Base-by-base conservation (phyloP, 208 protist species). In the Wallacemonas collosoma region DNA sequence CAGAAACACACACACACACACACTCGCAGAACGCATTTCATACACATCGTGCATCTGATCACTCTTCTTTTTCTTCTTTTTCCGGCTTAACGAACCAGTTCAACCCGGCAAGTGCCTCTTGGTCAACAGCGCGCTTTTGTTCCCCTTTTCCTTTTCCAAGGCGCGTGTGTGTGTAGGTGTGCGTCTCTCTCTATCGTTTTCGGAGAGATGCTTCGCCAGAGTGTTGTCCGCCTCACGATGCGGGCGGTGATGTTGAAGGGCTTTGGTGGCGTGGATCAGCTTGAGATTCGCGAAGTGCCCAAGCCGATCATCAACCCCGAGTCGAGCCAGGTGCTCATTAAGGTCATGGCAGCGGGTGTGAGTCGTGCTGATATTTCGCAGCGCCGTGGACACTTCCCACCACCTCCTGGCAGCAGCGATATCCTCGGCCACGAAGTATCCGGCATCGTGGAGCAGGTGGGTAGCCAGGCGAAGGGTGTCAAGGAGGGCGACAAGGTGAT, bases 371-470 rank as follows among this genome's bases (percentile, higher is more conserved):
- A 98, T 77, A 61, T 93, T 17, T 83, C 76, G 35, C 90, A 97
- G 71, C 82, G 88, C 35, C 75, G 71, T 1, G 95, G 93, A n/a
- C 86, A 86, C 72, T 98, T 97, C 77, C 84, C 90, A 14, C 85
- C 90, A 35, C 95, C 94, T 2, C 62, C 60, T 8, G 91, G 89
- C n/a, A 75, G 63, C 5, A 90, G 64, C 41, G 80, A 92, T 0
- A 69, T 97, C 7, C 54, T 98, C 39, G 96, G 95, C 11, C 81
- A 98, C 1, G 96, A 98, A 75, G 95, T 94, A 68, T 68, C 88
- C 1, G 95, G 95, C 38, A 77, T 96, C 12, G 87, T 95, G 17
- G 80, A 83, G 54, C 76, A 90, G 63, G 81, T 93, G 2, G 87
- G 89, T 7, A n/a, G 68, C 3, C 67, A 75, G 5, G 81, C 81